Evolutionary conservation across 257 asterid species (phyloP).

Genomic region (Solanum virginianum): DNA sequence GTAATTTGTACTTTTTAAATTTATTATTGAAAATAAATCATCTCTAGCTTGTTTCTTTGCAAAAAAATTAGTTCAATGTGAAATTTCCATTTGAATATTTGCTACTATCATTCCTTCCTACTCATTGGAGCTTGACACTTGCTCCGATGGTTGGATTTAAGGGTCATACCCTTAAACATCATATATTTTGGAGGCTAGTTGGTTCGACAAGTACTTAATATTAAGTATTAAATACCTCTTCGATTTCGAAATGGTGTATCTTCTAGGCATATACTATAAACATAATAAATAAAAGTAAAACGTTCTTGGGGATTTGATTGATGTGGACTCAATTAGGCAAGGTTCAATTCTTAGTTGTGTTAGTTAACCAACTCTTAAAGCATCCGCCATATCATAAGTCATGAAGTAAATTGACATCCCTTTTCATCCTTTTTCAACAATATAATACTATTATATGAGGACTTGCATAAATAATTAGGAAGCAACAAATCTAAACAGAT

Average conservation of each 20-base stretch:
- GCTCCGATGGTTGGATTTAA: neutral
- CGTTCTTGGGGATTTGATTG: neutral
- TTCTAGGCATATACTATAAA: neutral
- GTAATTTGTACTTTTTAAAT: neutral
- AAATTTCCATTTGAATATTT: neutral
- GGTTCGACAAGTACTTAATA: neutral
- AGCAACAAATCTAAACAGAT: neutral
- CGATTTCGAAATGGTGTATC: neutral
- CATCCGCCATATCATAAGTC: neutral
- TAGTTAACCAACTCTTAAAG: neutral
- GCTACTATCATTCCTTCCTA: neutral
- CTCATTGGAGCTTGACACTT: neutral
- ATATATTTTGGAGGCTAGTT: neutral
- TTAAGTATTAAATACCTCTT: neutral
- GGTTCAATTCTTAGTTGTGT: neutral
- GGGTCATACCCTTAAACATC: neutral
- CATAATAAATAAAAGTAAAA: neutral
- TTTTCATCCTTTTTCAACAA: neutral
- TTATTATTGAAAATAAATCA: no score
- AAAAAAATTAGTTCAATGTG: neutral
- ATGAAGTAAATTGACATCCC: neutral
- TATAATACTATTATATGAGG: neutral
- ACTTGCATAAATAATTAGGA: neutral
- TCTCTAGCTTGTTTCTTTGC: neutral
- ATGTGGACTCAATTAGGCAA: neutral